Evolutionary conservation across 116 monocot genomes (phyloP).

Genomic region (Papilionanthe hybrid): DNA sequence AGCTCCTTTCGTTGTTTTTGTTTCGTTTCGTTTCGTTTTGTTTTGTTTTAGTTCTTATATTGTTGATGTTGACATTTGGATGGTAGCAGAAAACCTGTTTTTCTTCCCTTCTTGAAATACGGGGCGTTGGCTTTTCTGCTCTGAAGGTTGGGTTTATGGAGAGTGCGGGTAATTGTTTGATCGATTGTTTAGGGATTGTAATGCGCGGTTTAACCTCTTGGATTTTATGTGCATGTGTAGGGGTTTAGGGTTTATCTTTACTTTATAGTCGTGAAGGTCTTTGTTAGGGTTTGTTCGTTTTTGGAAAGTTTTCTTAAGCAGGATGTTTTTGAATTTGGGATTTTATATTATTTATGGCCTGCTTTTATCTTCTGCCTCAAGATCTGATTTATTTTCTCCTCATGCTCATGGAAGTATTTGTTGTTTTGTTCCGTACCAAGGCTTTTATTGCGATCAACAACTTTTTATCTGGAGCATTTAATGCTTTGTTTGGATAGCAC

Average conservation of each 20-base stretch:
- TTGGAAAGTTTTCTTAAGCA: neutral
- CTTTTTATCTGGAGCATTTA: neutral
- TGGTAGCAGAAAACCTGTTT: neutral
- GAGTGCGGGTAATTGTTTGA: neutral
- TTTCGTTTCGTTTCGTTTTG: too few relatives aligned
- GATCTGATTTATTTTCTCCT: neutral
- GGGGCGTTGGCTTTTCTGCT: neutral
- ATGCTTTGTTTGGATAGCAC: neutral
- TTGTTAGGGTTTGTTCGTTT: neutral
- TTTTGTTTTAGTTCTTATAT: neutral
- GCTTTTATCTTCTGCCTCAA: neutral
- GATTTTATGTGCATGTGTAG: neutral
- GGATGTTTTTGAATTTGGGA: neutral
- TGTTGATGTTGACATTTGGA: neutral
- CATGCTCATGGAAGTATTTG: neutral
- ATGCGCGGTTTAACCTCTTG: neutral
- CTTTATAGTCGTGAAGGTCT: neutral
- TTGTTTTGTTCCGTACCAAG: neutral
- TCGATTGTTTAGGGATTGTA: neutral
- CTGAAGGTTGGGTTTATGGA: neutral
- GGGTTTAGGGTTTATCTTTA: constrained; percentile 9
- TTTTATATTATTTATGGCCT: neutral
- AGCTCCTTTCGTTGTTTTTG: neutral
- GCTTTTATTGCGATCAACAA: neutral
- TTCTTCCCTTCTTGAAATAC: neutral